Evolutionary conservation across 1,139 yeast species (phyloP).

Genomic region (Chernovozyma aurita): DNA sequence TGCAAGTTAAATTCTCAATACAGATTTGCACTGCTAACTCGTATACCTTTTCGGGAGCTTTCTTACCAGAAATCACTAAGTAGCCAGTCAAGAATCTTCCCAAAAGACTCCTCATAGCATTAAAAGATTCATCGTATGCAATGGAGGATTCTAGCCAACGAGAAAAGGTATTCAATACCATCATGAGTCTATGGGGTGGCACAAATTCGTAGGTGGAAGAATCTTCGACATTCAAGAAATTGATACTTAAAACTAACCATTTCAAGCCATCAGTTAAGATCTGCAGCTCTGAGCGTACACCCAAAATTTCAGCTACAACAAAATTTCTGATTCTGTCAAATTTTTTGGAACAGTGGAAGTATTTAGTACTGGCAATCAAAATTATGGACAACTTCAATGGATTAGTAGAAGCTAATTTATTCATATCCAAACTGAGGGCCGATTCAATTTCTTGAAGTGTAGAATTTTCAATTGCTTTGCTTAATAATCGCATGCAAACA

Average conservation of each 20-base stretch:
- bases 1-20: conserved; percentile 48
- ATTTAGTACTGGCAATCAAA: conserved; percentile 32
- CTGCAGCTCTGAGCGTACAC: conserved; percentile 37
- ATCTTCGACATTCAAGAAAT: conserved; percentile 35
- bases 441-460: conserved; percentile 21
- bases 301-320: conserved; percentile 63
- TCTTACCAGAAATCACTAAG: conserved; percentile 15
- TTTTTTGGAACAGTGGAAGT: conserved; percentile 24
- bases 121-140: conserved; percentile 55
- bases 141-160: conserved; percentile 60
- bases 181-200: conserved; percentile 56
- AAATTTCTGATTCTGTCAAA: conserved; percentile 55
- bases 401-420: conserved; percentile 19
- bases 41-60: conserved; percentile 30
- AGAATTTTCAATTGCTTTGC: conserved; percentile 24
- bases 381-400: conserved; percentile 38
- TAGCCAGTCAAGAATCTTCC: conserved; percentile 40
- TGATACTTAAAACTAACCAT: conserved; percentile 46
- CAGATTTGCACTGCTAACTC: conserved; percentile 37
- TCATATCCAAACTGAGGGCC: conserved; percentile 19
- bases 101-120: conserved; percentile 47
- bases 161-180: conserved; percentile 51
- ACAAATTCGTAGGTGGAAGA: conserved; percentile 31
- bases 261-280: conserved; percentile 39
- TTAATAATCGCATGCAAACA: conserved; percentile 18